Base-by-base conservation (phyloP, 2,329 filamentous ascomycete species). In the Botrytis byssoidea region DNA sequence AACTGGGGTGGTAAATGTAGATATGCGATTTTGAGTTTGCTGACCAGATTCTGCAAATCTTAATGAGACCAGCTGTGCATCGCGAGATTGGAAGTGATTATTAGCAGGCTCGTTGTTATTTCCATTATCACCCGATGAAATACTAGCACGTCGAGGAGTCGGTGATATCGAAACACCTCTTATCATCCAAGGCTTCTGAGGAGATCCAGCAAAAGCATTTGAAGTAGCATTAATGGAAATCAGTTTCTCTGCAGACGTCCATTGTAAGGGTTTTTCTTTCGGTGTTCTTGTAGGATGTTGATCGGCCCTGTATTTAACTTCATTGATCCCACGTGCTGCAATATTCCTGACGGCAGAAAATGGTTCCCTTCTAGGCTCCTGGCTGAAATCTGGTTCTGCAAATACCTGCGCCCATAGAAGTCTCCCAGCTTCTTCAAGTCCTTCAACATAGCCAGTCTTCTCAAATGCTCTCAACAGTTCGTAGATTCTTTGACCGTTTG, bases 391-490 rank as follows among this genome's bases (percentile, higher is more conserved):
- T 22, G 55, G 72, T 22, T 35, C 4, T 1, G 42, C 44, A 20
- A 63, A 71, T 22, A 69, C 46, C 35, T 74, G 72, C n/a, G 35
- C 29, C 74, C 74, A 76, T 4, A 76, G 48, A 4, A 76, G 29
- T 20, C 42, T 51, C 4, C 75, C 74, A 20, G 75, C 74, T 73
- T 76, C 74, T 57, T 76, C 72, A 1, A 76, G 67, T 16, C 68
- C 55, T 29, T 63, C 72, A 18, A 75, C 66, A 42, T 72, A 46
- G 14, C 64, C 35, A 32, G 14, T 22, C 12, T 22, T 16, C 40
- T 76, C 74, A 8, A 67, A 76, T 61, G 55, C 35, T 35, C 57
- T 61, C 25, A 76, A 68, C 1, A 74, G 40, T 25, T 66, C 6
- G 12, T 65, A 71, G 5, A 76, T 75, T 51, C n/a, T 60, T 37